These are phyloP conservation scores for Shiraia sp. DNA, from an alignment of 2,329 filamentous ascomycete species.

Conservation along the genomic window DNA sequence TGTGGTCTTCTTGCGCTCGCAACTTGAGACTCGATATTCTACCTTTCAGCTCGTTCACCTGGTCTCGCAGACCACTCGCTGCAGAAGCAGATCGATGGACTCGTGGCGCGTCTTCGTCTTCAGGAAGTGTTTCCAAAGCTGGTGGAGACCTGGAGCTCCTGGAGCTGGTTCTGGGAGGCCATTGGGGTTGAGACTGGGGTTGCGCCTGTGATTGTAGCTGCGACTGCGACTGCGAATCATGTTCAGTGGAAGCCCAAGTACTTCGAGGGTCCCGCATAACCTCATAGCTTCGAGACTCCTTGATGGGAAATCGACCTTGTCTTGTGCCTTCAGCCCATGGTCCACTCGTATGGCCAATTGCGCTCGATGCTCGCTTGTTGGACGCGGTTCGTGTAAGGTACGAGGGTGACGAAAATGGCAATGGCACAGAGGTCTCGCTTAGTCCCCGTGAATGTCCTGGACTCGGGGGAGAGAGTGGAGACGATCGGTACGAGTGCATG, in stretches of 20 bases:
- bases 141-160: constrained; percentile 43
- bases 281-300: constrained; percentile 47
- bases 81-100: constrained; percentile 70
- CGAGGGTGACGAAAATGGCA: constrained; percentile 34
- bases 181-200: background rate
- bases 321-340: constrained; percentile 44
- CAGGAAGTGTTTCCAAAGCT: constrained; percentile 47
- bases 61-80: constrained; percentile 75
- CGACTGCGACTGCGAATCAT: constrained; percentile 9
- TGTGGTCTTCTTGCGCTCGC: constrained; percentile 75
- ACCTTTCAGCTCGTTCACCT: constrained; percentile 83
- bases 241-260: constrained; percentile 27
- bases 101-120: constrained; percentile 40
- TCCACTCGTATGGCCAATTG: constrained; percentile 42
- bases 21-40: constrained; percentile 81
- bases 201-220: background rate
- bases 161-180: constrained; percentile 23
- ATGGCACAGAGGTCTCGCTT: constrained; percentile 48
- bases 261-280: constrained; percentile 40
- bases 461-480: constrained; percentile 35
- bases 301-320: constrained; percentile 41
- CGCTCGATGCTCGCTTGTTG: constrained; percentile 45
- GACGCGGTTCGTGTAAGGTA: constrained; percentile 28
- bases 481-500: constrained; percentile 36
- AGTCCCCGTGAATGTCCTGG: constrained; percentile 44